Base-by-base conservation (phyloP, 371 early-diverging fungal species). In the Rhizopus arrhizus region DNA sequence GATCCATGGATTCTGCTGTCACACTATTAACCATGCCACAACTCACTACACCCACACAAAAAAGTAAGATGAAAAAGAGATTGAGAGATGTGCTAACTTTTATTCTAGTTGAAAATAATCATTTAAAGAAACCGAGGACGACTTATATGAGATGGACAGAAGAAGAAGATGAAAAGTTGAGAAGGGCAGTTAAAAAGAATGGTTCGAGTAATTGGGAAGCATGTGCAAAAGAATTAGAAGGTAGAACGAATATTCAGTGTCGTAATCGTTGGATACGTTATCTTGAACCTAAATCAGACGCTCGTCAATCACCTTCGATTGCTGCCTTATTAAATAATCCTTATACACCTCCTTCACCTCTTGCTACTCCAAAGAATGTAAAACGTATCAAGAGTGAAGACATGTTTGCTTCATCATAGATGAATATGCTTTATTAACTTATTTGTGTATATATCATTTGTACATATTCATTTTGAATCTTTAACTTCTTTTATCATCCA, bases 1-100 rank as follows among this genome's bases (percentile, higher is more conserved):
- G 81, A 32, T 80, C 81, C 5, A 80, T 80, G 51, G 81, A 80
- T 56, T 72, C 74, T n/a, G 81, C 81, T 9, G 74, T 71, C 28
- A 67, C 75, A 22, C 45, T 80, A 33, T 32, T 80, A 22, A 73
- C 77, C 5, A 76, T 80, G 70, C 70, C 70, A n/a, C 72, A 63
- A 29, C 38, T 69, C 3, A 68, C 58, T 50, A 13, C 59, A 56
- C 16, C 64, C 54, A 5, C 46, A 43, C 29, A 22, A 31, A 56
- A 45, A 32, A 33, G 46, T 56, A 56, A 54, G 2, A 13, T 29
- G 13, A 11, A 28, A 48, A 47, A 51, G 5, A 31, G n/a, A 46
- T 13, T 13, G 16, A 22, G 6, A 46, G 5, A 12, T 13, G 22
- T 6, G 12, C 46, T 22, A 13, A 12, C 12, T 5, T 13, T 46